Evolutionary conservation across 129 eudicot species (phyloP).

Genomic region (Silybum marianum): DNA sequence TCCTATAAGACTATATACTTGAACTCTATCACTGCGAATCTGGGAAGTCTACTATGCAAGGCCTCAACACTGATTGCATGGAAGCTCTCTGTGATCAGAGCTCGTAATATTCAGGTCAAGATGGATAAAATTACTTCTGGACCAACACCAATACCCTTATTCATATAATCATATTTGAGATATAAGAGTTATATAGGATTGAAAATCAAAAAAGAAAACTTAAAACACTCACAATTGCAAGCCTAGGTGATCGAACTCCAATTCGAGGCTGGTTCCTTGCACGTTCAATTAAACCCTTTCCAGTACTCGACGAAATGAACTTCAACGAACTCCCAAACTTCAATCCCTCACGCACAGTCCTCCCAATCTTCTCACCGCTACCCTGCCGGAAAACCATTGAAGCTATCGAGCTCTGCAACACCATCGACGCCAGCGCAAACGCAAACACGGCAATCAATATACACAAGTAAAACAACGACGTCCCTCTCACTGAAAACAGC

Average conservation of each 20-base stretch:
- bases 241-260: slow-evolving; percentile 76
- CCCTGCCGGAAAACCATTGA: slow-evolving; percentile 57
- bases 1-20: background rate
- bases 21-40: background rate
- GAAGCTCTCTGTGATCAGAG: background rate
- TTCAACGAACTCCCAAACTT: slow-evolving; percentile 71
- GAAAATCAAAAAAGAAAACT: background rate
- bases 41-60: slow-evolving; percentile 4
- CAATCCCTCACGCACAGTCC: slow-evolving; percentile 51
- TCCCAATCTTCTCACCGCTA: slow-evolving; percentile 43
- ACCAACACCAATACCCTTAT: background rate
- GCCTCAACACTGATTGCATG: background rate
- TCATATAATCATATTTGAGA: background rate
- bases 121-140: background rate
- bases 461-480: slow-evolving; percentile 53
- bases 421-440: slow-evolving; percentile 75
- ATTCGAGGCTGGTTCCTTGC: slow-evolving; percentile 44
- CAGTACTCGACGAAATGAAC: slow-evolving; percentile 44
- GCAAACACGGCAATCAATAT: slow-evolving; percentile 55
- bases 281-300: slow-evolving; percentile 19
- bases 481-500: slow-evolving; percentile 53
- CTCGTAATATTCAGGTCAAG: background rate
- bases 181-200: background rate
- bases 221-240: slow-evolving; percentile 67
- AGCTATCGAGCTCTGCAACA: slow-evolving; percentile 87